A percentile compares a stretch with the other conserved stretches of the same genome.
phyloP scores from a whole-genome alignment of 164 flowering plant species.

The Echeveria elegans region DNA sequence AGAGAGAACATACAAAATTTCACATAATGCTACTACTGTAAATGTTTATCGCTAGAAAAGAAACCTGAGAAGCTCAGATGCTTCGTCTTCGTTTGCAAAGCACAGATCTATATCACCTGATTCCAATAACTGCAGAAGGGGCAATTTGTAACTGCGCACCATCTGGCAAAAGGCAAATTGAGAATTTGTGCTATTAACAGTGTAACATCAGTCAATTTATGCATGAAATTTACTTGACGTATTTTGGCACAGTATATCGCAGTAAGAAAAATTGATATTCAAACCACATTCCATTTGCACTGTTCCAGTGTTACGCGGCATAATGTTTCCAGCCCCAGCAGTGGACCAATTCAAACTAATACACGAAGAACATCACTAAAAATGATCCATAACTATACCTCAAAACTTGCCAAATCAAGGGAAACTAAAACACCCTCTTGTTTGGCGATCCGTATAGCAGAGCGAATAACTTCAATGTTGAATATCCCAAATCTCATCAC shows the following conservation, averaged over 20 bases:
- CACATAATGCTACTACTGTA: constrained; percentile 2
- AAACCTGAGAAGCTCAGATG: constrained; percentile 76
- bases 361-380: not conserved
- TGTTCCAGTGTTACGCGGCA: no score
- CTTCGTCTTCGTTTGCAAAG: constrained; percentile 98
- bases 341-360: not conserved
- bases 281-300: no score
- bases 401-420: constrained; percentile 91
- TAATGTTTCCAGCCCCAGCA: no score
- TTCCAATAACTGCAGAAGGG: constrained; percentile 60
- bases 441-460: constrained; percentile 73
- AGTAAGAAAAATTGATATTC: no score
- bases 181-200: not conserved
- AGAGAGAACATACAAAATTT: not conserved
- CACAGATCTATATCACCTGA: constrained; percentile 85
- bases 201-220: not conserved
- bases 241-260: no score
- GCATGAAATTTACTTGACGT: no score
- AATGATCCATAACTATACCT: constrained; percentile 39
- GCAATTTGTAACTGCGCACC: constrained; percentile 66
- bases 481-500: constrained; percentile 56
- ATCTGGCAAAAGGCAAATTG: constrained; percentile 39
- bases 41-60: not conserved
- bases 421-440: constrained; percentile 66
- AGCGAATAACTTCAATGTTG: constrained; percentile 58